phyloP scores from a whole-genome alignment of 2,329 filamentous ascomycete species.

The Fusarium euwallaceae region DNA sequence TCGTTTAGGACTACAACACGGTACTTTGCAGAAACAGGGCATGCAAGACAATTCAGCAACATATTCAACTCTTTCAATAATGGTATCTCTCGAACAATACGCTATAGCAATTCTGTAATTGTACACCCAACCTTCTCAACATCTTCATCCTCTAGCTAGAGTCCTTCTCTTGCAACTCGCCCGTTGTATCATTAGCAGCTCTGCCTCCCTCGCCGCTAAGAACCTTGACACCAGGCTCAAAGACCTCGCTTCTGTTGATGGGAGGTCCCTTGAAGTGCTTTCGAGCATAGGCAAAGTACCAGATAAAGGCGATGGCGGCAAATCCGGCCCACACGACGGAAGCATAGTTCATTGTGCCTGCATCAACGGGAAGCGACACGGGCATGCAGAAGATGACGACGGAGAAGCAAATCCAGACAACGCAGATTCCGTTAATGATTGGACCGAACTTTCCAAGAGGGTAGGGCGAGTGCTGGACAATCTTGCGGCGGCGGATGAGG shows the following conservation, averaged over 20 bases:
- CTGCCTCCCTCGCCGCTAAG: slow-evolving; percentile 30
- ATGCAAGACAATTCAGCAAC: not conserved
- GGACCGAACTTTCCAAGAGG: slow-evolving; percentile 78
- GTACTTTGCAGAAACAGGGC: not conserved
- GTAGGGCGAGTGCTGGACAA: slow-evolving; percentile 75
- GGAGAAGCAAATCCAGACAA: slow-evolving; percentile 79
- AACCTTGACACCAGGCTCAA: slow-evolving; percentile 38
- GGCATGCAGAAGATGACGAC: slow-evolving; percentile 85
- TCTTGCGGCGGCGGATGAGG: slow-evolving; percentile 73
- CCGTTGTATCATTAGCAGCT: slow-evolving; percentile 13
- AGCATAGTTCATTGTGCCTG: slow-evolving; percentile 75
- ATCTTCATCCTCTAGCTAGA: slow-evolving; percentile 18
- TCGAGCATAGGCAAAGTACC: slow-evolving; percentile 74
- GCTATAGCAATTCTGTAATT: slow-evolving; percentile 1
- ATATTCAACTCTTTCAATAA: not conserved
- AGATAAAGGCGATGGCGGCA: slow-evolving; percentile 68
- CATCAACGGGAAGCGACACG: slow-evolving; percentile 68
- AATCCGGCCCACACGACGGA: slow-evolving; percentile 76
- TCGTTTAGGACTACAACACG: not conserved
- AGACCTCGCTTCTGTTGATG: slow-evolving; percentile 15
- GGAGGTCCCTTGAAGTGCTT: slow-evolving; percentile 73
- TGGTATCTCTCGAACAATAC: not conserved
- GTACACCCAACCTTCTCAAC: not conserved
- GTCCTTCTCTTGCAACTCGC: slow-evolving; percentile 31
- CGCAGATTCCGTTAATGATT: slow-evolving; percentile 74